phyloP scores from a whole-genome alignment of 768 basidiomycete genomes.

The Auriscalpium microsporum region DNA sequence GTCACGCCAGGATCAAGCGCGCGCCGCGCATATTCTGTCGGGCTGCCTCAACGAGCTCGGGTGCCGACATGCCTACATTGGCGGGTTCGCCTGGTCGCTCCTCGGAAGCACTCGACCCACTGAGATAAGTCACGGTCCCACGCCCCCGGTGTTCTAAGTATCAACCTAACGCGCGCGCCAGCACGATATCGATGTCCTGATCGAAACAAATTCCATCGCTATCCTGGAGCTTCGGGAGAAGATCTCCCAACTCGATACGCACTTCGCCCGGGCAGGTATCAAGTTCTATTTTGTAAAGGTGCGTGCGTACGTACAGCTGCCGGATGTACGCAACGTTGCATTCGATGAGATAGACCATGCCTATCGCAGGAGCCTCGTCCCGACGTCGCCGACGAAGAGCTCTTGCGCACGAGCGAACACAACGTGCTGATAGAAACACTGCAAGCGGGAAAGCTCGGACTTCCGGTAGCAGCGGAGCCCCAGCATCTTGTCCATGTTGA shows the following conservation, averaged over 20 bases:
- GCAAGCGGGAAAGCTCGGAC: slow-evolving; percentile 1
- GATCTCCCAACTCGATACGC: slow-evolving; percentile 15
- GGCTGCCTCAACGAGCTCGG: slow-evolving; percentile 10
- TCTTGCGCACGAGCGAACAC: background rate
- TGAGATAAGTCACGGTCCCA: slow-evolving; percentile 18
- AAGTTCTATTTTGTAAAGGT: slow-evolving; percentile 24
- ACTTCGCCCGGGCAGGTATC: slow-evolving; percentile 19
- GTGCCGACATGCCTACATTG: slow-evolving; percentile 23
- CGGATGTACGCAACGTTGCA: no score
- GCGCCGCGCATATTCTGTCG: background rate
- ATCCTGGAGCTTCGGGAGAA: slow-evolving; percentile 15
- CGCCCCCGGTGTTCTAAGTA: no score
- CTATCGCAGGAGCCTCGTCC: background rate
- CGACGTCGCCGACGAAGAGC: background rate
- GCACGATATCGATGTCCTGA: slow-evolving; percentile 26
- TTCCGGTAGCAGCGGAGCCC: slow-evolving; percentile 1
- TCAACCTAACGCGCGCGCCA: background rate
- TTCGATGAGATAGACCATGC: background rate
- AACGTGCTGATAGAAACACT: slow-evolving; percentile 7
- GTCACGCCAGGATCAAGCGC: background rate
- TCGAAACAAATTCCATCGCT: slow-evolving; percentile 16
- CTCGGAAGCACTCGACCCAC: slow-evolving; percentile 22
- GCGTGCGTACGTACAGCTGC: background rate
- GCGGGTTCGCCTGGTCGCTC: slow-evolving; percentile 25
- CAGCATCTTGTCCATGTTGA: background rate